phyloP scores from a whole-genome alignment of 106 monocot species.

The Dactylorhiza incarnata region DNA sequence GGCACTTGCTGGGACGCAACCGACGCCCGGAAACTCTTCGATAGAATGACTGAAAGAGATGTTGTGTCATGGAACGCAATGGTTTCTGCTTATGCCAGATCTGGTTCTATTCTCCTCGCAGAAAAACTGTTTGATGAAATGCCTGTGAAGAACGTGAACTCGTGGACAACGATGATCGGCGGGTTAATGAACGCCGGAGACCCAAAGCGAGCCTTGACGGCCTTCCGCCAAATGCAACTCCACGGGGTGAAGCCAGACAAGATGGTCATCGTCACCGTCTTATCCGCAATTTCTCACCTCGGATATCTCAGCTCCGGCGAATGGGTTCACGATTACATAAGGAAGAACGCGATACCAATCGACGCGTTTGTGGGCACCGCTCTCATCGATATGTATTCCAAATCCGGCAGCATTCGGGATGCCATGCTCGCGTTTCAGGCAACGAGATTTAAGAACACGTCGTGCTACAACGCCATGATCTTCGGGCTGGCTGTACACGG shows the following conservation, averaged over 20 bases:
- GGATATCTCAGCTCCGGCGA: slow-evolving; percentile 37
- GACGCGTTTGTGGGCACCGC: slow-evolving; percentile 41
- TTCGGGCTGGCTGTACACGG: slow-evolving; percentile 68
- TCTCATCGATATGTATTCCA: slow-evolving; percentile 67
- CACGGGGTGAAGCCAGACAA: slow-evolving; percentile 31
- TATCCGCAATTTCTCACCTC: slow-evolving; percentile 38
- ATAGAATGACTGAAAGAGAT: slow-evolving; percentile 7
- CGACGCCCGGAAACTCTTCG: slow-evolving; percentile 4
- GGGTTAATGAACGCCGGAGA: slow-evolving; percentile 26
- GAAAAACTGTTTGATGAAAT: slow-evolving; percentile 38
- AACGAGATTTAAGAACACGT: slow-evolving; percentile 38
- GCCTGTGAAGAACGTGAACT: slow-evolving; percentile 25
- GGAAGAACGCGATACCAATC: slow-evolving; percentile 1
- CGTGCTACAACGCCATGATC: slow-evolving; percentile 51
- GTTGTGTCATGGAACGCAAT: slow-evolving; percentile 9
- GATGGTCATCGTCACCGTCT: slow-evolving; percentile 40
- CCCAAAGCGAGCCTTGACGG: slow-evolving; percentile 19
- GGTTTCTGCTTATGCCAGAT: slow-evolving; percentile 23
- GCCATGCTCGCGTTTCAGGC: slow-evolving; percentile 32
- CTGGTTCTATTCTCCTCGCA: slow-evolving; percentile 10
- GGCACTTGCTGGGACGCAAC: background rate
- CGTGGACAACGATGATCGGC: slow-evolving; percentile 45
- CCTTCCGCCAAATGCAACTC: slow-evolving; percentile 19
- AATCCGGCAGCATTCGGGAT: slow-evolving; percentile 42
- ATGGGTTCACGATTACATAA: slow-evolving; percentile 23